Percentiles rank a stretch among this genome's conserved stretches.
Evolutionary conservation across 805 yeast species (phyloP).

Genomic region (Pichia nakasei): DNA sequence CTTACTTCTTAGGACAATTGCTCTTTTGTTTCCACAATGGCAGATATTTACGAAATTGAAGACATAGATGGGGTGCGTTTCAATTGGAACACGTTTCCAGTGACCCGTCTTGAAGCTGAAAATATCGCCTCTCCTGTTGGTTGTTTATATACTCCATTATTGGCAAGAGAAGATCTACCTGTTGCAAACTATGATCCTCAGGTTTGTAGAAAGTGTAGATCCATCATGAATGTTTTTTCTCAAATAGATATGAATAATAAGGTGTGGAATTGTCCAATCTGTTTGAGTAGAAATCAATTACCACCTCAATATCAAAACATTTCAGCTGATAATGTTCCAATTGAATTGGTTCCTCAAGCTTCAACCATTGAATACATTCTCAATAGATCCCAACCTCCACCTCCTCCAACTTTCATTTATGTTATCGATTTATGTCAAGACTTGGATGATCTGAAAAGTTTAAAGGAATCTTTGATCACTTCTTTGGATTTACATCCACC

Average conservation of each 20-base stretch:
- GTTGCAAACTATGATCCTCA: constrained; percentile 82
- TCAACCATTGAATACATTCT: constrained; percentile 83
- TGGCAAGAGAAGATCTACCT: constrained; percentile 66
- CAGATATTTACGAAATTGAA: constrained; percentile 51
- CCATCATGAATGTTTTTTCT: constrained; percentile 82
- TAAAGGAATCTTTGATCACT: constrained; percentile 71
- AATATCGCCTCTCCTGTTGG: constrained; percentile 93
- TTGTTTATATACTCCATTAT: constrained; percentile 89
- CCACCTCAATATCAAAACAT: constrained; percentile 77
- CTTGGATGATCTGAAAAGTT: constrained; percentile 72
- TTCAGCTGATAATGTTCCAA: constrained; percentile 68
- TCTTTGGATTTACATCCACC: constrained; percentile 79
- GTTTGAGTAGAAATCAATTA: constrained; percentile 67
- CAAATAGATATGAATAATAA: constrained; percentile 67
- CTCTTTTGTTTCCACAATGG: constrained; percentile 12
- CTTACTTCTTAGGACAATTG: too few relatives aligned
- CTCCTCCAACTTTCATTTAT: constrained; percentile 83
- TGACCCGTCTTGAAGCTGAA: constrained; percentile 79
- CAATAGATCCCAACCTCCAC: constrained; percentile 44
- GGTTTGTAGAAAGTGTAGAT: constrained; percentile 75
- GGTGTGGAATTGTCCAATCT: constrained; percentile 80
- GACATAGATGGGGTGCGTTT: constrained; percentile 60
- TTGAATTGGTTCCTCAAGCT: constrained; percentile 60
- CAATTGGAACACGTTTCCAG: constrained; percentile 84
- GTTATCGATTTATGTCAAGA: constrained; percentile 88